phyloP scores from a whole-genome alignment of 306 rosid species.

The Vicia sativa region DNA sequence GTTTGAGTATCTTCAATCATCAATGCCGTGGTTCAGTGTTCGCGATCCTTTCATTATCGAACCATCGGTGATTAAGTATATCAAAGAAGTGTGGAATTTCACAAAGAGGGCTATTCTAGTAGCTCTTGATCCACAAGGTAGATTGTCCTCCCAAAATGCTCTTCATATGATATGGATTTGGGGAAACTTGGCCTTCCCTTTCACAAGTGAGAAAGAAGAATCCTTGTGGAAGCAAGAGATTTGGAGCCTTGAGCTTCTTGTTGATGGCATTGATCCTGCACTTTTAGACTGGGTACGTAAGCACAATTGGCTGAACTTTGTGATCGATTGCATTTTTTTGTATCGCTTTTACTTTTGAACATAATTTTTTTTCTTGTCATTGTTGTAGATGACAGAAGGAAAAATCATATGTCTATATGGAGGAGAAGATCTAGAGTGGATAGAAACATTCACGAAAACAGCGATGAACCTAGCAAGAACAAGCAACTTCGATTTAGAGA shows the following conservation, averaged over 20 bases:
- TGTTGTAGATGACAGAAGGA: constrained; percentile 52
- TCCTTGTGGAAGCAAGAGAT: constrained; percentile 63
- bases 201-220: constrained; percentile 69
- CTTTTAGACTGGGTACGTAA: constrained; percentile 70
- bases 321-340: no score
- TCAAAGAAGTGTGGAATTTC: constrained; percentile 69
- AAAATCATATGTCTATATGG: constrained; percentile 71
- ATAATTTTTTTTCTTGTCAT: not conserved
- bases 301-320: no score
- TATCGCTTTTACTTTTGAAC: no score
- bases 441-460: constrained; percentile 55
- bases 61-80: constrained; percentile 61
- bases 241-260: constrained; percentile 75
- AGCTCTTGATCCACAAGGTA: constrained; percentile 79
- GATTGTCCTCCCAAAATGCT: constrained; percentile 66
- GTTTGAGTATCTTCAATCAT: constrained; percentile 57
- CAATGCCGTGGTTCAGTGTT: constrained; percentile 73
- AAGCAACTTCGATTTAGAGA: constrained; percentile 50
- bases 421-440: constrained; percentile 81
- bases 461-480: constrained; percentile 50
- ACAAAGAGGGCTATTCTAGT: constrained; percentile 72
- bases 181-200: constrained; percentile 80
- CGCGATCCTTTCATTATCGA: constrained; percentile 61
- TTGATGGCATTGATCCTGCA: constrained; percentile 59
- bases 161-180: constrained; percentile 85